Evolutionary conservation across 345 rosid genomes (phyloP).

Genomic region (Lepidium sativum): DNA sequence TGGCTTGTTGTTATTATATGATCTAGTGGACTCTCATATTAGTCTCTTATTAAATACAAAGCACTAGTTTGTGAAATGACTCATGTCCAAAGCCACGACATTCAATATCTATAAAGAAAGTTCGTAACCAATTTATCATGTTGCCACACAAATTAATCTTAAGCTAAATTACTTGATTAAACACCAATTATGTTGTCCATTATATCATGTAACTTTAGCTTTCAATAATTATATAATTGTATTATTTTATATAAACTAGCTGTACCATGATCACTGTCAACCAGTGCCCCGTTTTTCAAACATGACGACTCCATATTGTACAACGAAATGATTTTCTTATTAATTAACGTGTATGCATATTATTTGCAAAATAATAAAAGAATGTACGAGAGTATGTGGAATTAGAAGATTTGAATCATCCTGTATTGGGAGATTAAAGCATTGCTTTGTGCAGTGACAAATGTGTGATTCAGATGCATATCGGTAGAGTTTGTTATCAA

Average conservation of each 20-base stretch:
- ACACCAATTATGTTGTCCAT: neutral
- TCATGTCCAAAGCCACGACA: neutral
- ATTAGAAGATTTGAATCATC: no score
- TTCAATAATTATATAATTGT: slow-evolving; percentile 10
- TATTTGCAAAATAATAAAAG: no score
- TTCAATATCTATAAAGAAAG: neutral
- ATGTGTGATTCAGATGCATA: no score
- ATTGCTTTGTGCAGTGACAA: no score
- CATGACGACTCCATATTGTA: neutral
- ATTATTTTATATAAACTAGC: neutral
- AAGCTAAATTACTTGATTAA: neutral
- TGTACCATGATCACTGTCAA: neutral
- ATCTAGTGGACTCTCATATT: neutral
- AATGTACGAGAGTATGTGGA: no score
- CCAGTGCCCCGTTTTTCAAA: slow-evolving; percentile 14
- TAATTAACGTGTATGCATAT: no score
- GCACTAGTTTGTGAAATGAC: neutral
- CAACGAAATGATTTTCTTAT: no score
- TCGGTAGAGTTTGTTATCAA: no score
- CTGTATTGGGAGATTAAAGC: no score
- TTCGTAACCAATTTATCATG: neutral
- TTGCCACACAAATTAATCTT: neutral
- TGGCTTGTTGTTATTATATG: neutral
- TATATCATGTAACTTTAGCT: slow-evolving; percentile 3
- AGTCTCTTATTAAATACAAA: neutral